A percentile compares a stretch with the other conserved stretches of the same genome.
Conservation (phyloP, 208 protist species). For the Wallacemonas collosoma region DNA sequence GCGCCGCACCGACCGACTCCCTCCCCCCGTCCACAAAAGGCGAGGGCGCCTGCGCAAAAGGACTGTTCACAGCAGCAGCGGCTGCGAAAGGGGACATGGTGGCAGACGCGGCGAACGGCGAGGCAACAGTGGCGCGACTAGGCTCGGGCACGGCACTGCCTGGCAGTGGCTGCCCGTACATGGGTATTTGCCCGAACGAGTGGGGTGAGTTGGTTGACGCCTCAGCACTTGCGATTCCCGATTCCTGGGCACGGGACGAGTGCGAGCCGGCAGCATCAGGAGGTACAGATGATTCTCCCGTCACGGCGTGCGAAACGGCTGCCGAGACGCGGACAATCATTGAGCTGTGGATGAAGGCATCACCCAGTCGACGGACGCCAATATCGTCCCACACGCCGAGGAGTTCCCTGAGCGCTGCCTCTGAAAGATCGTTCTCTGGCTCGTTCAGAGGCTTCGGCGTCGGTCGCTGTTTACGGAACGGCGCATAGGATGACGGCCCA, state of each 20-base stretch:
- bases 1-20: neutral
- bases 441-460: constrained; percentile 85
- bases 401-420: constrained; percentile 67
- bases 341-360: constrained; percentile 84
- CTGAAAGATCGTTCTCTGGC: constrained; percentile 62
- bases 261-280: constrained; percentile 18
- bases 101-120: constrained; percentile 35
- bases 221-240: no score
- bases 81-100: constrained; percentile 44
- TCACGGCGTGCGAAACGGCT: constrained; percentile 36
- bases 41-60: constrained; percentile 1
- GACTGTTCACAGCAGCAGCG: constrained; percentile 19
- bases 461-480: constrained; percentile 34
- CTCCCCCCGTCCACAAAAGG: constrained; percentile 3
- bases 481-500: constrained; percentile 13
- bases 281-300: constrained; percentile 15
- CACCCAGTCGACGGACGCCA: constrained; percentile 66
- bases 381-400: constrained; percentile 82
- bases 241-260: no score
- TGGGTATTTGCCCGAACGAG: constrained; percentile 76
- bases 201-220: constrained; percentile 1
- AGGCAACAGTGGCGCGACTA: constrained; percentile 21
- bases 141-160: neutral
- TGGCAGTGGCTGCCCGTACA: constrained; percentile 65
- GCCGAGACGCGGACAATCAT: constrained; percentile 91